Conservation (phyloP, 331 rosid species). For the Acacia pycnantha region DNA sequence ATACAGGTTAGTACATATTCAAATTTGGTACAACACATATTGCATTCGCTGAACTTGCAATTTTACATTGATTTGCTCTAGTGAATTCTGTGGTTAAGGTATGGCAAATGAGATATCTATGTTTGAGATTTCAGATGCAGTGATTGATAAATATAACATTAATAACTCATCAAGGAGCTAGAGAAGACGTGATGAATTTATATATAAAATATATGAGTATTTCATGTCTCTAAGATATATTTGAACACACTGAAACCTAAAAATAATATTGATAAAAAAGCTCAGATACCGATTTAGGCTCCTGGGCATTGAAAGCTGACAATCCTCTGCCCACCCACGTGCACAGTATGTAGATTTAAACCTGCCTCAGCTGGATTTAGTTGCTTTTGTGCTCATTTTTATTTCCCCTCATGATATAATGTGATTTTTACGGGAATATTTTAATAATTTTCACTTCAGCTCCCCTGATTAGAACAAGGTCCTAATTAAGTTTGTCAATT, state of each 20-base stretch:
- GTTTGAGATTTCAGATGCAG: not conserved
- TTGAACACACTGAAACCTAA: not conserved
- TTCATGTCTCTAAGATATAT: not conserved
- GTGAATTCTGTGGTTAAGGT: not conserved
- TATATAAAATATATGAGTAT: too few species aligned
- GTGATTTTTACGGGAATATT: not conserved
- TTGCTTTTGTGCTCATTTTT: too few species aligned
- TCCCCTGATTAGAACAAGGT: not conserved
- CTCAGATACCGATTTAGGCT: not conserved
- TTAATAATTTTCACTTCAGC: not conserved
- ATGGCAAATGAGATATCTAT: not conserved
- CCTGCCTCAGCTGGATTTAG: too few species aligned
- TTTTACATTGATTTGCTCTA: not conserved
- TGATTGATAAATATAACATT: too few species aligned
- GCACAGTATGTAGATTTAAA: too few species aligned
- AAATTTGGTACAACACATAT: conserved; percentile 12
- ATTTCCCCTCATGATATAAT: not conserved
- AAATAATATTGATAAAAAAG: not conserved
- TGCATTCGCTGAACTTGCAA: not conserved
- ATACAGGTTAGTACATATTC: conserved; percentile 65
- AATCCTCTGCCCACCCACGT: too few species aligned
- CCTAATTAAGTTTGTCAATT: not conserved
- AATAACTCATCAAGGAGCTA: too few species aligned
- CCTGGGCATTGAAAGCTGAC: too few species aligned
- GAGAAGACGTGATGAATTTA: too few species aligned